These are phyloP conservation scores for Coniochaeta prunicola DNA, from an alignment of 2,329 filamentous ascomycete genomes.

Conservation along the genomic window DNA sequence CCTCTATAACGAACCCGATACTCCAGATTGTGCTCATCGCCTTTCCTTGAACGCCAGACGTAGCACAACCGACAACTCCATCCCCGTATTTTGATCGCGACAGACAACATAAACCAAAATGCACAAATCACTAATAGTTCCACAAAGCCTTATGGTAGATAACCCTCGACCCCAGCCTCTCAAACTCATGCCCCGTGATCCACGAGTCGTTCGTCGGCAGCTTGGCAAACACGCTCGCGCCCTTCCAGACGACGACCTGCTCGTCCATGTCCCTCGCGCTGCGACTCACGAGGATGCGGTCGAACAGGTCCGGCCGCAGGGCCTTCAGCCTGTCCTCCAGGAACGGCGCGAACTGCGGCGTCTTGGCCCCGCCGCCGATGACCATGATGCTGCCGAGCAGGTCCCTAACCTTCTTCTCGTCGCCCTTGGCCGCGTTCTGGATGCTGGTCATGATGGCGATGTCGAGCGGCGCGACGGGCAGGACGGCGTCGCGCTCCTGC, in stretches of 20 bases:
- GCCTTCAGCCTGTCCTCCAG: constrained; percentile 76
- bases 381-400: constrained; percentile 88
- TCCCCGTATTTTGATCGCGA: not conserved
- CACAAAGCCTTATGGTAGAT: constrained; percentile 75
- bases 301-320: constrained; percentile 52
- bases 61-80: not conserved
- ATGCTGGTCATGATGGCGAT: constrained; percentile 86
- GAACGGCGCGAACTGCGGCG: constrained; percentile 70
- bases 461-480: constrained; percentile 80
- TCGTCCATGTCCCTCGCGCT: constrained; percentile 92
- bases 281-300: constrained; percentile 54
- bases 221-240: constrained; percentile 91
- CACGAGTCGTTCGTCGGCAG: constrained; percentile 90
- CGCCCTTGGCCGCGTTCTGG: constrained; percentile 74
- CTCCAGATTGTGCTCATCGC: not conserved
- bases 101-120: not conserved
- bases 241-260: constrained; percentile 97
- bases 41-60: not conserved
- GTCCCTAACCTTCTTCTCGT: constrained; percentile 90
- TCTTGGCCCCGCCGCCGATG: constrained; percentile 76
- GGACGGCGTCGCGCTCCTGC: constrained; percentile 67
- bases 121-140: constrained; percentile 30
- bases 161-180: constrained; percentile 72
- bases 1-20: not conserved
- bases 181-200: constrained; percentile 83